Conservation (phyloP, 805 yeast species). For the Vanderwaltozyma tropicalis region DNA sequence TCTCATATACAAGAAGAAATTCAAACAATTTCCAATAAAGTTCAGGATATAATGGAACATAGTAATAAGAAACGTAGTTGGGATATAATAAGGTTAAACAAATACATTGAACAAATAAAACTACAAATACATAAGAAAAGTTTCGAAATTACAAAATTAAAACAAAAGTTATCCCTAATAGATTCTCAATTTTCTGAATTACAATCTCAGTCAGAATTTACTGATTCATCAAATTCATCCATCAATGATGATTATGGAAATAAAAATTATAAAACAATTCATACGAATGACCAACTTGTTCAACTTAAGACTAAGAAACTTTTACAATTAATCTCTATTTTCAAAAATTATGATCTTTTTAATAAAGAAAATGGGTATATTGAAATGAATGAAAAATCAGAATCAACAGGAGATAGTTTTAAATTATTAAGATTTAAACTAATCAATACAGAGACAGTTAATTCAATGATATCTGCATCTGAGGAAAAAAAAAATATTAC, state of each 20-base stretch:
- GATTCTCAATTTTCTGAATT: too few relatives aligned
- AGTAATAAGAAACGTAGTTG: conserved; percentile 1
- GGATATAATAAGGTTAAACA: conserved; percentile 3
- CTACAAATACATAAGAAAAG: too few relatives aligned
- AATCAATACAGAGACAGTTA: conserved; percentile 5
- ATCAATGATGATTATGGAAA: conserved; percentile 18
- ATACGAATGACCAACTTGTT: conserved; percentile 9
- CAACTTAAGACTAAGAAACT: conserved; percentile 11
- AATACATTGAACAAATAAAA: conserved; percentile 5
- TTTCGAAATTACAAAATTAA: too few relatives aligned
- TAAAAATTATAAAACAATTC: conserved; percentile 16
- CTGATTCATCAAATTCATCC: background rate
- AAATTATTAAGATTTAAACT: conserved; percentile 3
- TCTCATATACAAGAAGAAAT: conserved; percentile 17
- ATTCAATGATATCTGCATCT: conserved; percentile 3
- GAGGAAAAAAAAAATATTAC: conserved; percentile 6
- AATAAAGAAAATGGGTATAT: background rate
- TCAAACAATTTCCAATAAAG: conserved; percentile 5
- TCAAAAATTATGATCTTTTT: conserved; percentile 9
- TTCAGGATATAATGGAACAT: conserved; percentile 7
- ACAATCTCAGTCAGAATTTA: too few relatives aligned
- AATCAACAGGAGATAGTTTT: background rate
- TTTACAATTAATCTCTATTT: conserved; percentile 11
- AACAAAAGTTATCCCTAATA: too few relatives aligned
- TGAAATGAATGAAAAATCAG: background rate